phyloP scores from a whole-genome alignment of 169 alveolate species.

The Cryptosporidium canis region DNA sequence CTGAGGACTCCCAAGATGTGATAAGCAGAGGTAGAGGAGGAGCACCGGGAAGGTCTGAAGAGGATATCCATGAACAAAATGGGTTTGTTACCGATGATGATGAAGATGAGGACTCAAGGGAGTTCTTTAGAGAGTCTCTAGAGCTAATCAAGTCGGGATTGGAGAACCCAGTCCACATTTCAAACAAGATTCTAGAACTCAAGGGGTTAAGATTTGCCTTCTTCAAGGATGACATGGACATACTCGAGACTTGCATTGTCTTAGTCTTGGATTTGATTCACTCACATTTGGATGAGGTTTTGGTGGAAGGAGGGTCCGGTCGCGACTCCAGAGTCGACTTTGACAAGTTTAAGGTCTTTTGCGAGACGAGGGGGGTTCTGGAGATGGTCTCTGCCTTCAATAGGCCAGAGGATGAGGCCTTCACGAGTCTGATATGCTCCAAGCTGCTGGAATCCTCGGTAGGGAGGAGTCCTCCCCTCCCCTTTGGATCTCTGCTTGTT shows the following conservation, averaged over 20 bases:
- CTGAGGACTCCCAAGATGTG: background rate
- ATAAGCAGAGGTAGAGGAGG: background rate
- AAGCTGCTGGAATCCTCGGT: background rate
- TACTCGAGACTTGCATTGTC: background rate
- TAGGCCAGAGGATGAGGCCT: slow-evolving; percentile 35
- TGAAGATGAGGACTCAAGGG: slow-evolving; percentile 9
- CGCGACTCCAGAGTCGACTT: background rate
- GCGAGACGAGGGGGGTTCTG: slow-evolving; percentile 12
- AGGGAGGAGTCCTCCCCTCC: background rate
- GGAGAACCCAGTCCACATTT: slow-evolving; percentile 38
- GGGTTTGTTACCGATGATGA: background rate
- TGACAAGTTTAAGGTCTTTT: slow-evolving; percentile 1
- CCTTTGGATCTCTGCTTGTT: slow-evolving; percentile 60
- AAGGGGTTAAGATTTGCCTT: slow-evolving; percentile 69
- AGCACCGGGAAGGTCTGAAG: background rate
- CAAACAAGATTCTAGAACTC: slow-evolving; percentile 51
- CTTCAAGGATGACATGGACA: slow-evolving; percentile 54
- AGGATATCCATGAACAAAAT: background rate
- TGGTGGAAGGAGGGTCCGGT: background rate
- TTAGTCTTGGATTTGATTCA: background rate
- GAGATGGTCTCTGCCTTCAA: slow-evolving; percentile 39
- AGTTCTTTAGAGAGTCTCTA: slow-evolving; percentile 4
- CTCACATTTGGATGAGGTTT: background rate
- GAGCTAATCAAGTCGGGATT: slow-evolving; percentile 48
- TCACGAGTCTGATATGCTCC: slow-evolving; percentile 13